Percentiles rank a stretch among this genome's conserved stretches.
phyloP scores from a whole-genome alignment of 73 alveolate genomes.

The Uronychia binucleata region DNA sequence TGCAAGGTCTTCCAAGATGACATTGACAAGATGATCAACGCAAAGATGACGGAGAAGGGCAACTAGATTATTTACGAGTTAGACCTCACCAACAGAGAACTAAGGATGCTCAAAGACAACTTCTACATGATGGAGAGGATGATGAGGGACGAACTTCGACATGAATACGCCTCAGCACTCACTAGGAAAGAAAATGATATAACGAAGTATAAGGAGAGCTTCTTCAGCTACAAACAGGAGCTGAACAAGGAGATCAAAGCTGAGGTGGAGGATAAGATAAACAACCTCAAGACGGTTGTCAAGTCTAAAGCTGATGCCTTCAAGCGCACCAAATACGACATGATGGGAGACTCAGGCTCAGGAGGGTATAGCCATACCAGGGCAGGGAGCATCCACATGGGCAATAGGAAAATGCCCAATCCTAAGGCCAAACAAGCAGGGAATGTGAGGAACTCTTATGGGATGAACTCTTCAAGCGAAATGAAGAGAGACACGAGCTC shows the following conservation, averaged over 20 bases:
- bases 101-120: constrained; percentile 64
- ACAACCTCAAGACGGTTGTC: constrained; percentile 18
- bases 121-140: constrained; percentile 60
- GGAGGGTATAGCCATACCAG: too few species aligned
- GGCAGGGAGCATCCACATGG: too few species aligned
- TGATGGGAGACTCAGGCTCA: too few species aligned
- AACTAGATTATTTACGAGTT: constrained; percentile 62
- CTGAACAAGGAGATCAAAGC: constrained; percentile 47
- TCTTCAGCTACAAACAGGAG: constrained; percentile 21
- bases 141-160: constrained; percentile 53
- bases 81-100: constrained; percentile 61
- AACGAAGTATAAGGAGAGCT: constrained; percentile 22
- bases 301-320: too few species aligned
- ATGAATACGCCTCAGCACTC: constrained; percentile 36
- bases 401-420: too few species aligned
- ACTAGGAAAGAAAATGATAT: constrained; percentile 28
- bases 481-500: not conserved
- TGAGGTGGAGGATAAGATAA: constrained; percentile 51
- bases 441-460: too few species aligned
- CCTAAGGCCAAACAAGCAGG: not conserved
- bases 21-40: constrained; percentile 23
- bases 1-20: constrained; percentile 47
- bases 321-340: too few species aligned
- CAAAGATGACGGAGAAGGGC: not conserved
- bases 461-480: not conserved